Evolutionary conservation across 2,329 filamentous ascomycete species (phyloP), one percentile per base, ranked within the genome.

Genomic region (Fusarium clavum): DNA sequence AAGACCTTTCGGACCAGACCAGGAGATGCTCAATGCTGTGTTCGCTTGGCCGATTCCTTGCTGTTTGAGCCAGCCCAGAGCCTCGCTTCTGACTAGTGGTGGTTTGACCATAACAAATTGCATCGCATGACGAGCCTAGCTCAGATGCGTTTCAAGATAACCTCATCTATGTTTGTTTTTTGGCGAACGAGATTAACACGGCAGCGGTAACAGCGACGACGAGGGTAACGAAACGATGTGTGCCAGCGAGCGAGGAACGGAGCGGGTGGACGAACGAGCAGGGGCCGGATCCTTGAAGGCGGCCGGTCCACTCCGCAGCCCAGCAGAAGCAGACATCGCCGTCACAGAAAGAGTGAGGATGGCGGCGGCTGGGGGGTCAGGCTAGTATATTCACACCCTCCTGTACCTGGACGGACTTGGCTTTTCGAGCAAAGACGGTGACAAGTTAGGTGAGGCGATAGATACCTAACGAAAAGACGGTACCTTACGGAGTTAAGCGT

Each of bases 1-100:
- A 71, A 71, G 69, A 65, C 64, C 40, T 56, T 40, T 64, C 53
- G 51, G 60, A 49, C 60, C 64, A 60, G 68, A 57, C 68, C 64
- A 71, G 60, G 56, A 69, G 27, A 61, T 61, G 68, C 45, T 57
- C 68, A 61, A 40, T 71, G 68, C 68, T 68, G 64, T 38, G 30
- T 46, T 60, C 68, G 67, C 68, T 69, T 54, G 34, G 45, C 51
- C 29, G 22, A 47, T 57, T 54, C 53, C 69, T 53, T 57, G 64
- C 54, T 46, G 22, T 56, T 44, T 57, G 62, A 67, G 51, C 52
- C 29, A 45, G 27, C 45, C 49, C 66, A 55, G 41, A 47, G 32
- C 46, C 38, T 68, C 48, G 45, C 45, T 55, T 59, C 32, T 45
- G 44, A 47, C 53, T 32, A 62, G 64, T 38, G 32, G 44, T 66